phyloP scores from a whole-genome alignment of 2,329 filamentous ascomycete species.

The Ophiostoma populinum region DNA sequence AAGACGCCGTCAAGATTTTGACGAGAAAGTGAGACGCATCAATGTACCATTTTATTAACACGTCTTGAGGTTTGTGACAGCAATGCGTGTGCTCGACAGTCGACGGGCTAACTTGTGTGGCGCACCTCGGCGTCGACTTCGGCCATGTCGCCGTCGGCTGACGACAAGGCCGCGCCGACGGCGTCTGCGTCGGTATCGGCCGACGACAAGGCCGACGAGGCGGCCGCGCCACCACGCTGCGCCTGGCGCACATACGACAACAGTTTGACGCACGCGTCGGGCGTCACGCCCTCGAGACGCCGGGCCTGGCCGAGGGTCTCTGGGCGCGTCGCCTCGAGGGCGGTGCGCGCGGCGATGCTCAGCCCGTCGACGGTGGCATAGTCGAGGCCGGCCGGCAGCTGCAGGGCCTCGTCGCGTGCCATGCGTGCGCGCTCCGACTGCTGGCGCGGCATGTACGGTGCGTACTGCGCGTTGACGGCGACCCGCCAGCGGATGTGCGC shows the following conservation, averaged over 20 bases:
- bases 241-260: constrained; percentile 40
- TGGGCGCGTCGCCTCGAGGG: constrained; percentile 53
- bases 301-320: constrained; percentile 81
- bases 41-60: not conserved
- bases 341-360: constrained; percentile 60
- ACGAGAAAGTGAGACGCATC: constrained; percentile 9
- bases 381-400: constrained; percentile 56
- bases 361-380: constrained; percentile 59
- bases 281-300: constrained; percentile 64
- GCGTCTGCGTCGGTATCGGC: constrained; percentile 5
- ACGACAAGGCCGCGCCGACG: constrained; percentile 2
- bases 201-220: too few relatives aligned
- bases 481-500: constrained; percentile 49
- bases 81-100: too few relatives aligned
- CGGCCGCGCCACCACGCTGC: not conserved
- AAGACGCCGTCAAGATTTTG: constrained; percentile 81
- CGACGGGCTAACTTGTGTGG: too few relatives aligned
- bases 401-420: constrained; percentile 57
- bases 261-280: constrained; percentile 40
- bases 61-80: too few relatives aligned
- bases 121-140: constrained; percentile 23
- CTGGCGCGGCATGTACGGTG: constrained; percentile 68
- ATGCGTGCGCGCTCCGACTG: constrained; percentile 47
- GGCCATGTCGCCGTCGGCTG: constrained; percentile 20
- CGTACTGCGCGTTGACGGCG: constrained; percentile 68